Percentiles rank a stretch among this genome's conserved stretches.
Conservation (phyloP, 257 asterid genomes). For the Cruciata laevipes region DNA sequence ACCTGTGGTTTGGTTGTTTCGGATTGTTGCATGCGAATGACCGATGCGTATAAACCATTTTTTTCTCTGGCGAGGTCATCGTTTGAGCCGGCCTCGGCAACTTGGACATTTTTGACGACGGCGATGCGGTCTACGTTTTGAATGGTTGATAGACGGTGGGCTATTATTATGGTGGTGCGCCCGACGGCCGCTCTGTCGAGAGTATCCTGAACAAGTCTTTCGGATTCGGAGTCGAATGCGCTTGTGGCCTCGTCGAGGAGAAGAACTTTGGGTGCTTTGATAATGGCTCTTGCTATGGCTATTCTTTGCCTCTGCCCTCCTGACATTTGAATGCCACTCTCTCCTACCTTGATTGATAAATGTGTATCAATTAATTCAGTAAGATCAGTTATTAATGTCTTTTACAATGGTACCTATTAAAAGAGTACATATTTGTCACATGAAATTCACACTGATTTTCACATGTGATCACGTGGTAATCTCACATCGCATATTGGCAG, state of each 20-base stretch:
- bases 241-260: conserved; percentile 93
- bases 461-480: too few relatives aligned
- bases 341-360: conserved; percentile 61
- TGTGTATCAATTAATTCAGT: too few relatives aligned
- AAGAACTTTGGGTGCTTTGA: conserved; percentile 71
- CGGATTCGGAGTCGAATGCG: conserved; percentile 82
- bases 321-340: conserved; percentile 83
- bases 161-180: conserved; percentile 71
- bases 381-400: too few relatives aligned
- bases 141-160: conserved; percentile 92
- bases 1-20: conserved; percentile 9
- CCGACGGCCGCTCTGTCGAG: conserved; percentile 73
- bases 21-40: conserved; percentile 57
- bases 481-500: too few relatives aligned
- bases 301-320: conserved; percentile 95
- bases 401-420: too few relatives aligned
- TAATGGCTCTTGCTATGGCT: conserved; percentile 85
- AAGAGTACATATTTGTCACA: too few relatives aligned
- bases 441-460: too few relatives aligned
- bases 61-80: conserved; percentile 37
- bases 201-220: conserved; percentile 72
- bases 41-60: conserved; percentile 46
- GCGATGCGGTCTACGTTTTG: conserved; percentile 66
- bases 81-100: conserved; percentile 62
- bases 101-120: conserved; percentile 56